Conservation (phyloP, 495 filamentous ascomycete species). For the Tuber melanosporum region DNA sequence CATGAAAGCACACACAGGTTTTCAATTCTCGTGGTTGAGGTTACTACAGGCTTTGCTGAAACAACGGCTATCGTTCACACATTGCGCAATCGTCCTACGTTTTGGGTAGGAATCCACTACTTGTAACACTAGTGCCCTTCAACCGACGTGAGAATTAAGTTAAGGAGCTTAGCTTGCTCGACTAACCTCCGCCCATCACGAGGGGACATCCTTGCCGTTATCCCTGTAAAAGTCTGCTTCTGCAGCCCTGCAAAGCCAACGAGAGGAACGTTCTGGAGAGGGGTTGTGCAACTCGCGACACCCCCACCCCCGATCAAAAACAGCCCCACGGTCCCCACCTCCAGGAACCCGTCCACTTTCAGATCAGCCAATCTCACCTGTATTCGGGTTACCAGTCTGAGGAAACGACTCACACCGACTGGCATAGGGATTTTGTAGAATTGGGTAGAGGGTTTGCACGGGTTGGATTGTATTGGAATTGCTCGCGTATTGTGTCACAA, state of each 20-base stretch:
- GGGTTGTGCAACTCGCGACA: slow-evolving; percentile 8
- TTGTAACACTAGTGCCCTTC: neutral
- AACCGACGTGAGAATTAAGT: neutral
- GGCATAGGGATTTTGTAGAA: slow-evolving; percentile 49
- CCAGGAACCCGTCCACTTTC: slow-evolving; percentile 43
- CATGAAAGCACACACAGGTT: neutral
- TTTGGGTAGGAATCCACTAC: neutral
- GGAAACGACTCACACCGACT: slow-evolving; percentile 51
- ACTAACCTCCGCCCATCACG: slow-evolving; percentile 21
- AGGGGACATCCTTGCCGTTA: slow-evolving; percentile 41
- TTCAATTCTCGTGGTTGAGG: neutral
- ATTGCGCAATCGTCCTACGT: neutral
- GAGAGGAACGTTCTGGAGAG: slow-evolving; percentile 37
- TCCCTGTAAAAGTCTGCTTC: slow-evolving; percentile 45
- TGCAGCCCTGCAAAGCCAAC: slow-evolving; percentile 39
- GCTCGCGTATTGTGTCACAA: too few species aligned
- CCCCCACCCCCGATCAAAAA: slow-evolving; percentile 47
- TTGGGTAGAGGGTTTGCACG: slow-evolving; percentile 45
- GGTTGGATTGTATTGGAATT: slow-evolving; percentile 46
- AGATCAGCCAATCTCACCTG: slow-evolving; percentile 43
- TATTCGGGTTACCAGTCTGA: slow-evolving; percentile 51
- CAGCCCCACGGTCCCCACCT: slow-evolving; percentile 43
- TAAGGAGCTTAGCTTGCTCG: neutral
- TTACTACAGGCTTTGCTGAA: neutral
- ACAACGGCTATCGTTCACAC: neutral